These are phyloP conservation scores for Magnolia officinalis DNA, from an alignment of 164 flowering plant species.

Conservation along the genomic window DNA sequence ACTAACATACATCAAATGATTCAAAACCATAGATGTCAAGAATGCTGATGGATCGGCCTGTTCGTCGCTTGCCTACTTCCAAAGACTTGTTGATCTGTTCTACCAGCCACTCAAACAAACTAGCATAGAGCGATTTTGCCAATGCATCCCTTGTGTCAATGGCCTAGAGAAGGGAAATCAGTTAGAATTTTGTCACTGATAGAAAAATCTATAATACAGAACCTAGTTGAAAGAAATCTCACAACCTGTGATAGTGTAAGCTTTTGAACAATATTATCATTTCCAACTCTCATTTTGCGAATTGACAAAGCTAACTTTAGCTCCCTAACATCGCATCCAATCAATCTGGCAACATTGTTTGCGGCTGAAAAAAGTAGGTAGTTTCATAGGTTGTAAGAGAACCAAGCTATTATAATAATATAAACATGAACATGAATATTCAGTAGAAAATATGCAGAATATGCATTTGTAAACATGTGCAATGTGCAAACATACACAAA, in stretches of 20 bases:
- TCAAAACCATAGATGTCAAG: slow-evolving; percentile 99
- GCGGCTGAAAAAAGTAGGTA: slow-evolving; percentile 43
- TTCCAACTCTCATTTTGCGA: slow-evolving; percentile 90
- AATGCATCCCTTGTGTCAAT: slow-evolving; percentile 90
- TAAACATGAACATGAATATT: not conserved
- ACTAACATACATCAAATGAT: slow-evolving; percentile 74
- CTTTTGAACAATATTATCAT: slow-evolving; percentile 85
- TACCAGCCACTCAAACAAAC: slow-evolving; percentile 96
- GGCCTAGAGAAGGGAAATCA: slow-evolving; percentile 43
- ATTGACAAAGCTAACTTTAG: slow-evolving; percentile 78
- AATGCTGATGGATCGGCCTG: slow-evolving; percentile 95
- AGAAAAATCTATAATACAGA: not conserved
- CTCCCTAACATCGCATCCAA: slow-evolving; percentile 59
- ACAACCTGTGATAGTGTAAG: slow-evolving; percentile 84
- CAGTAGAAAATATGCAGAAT: not conserved
- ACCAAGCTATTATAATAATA: not conserved
- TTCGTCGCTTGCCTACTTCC: slow-evolving; percentile 85
- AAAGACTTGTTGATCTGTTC: slow-evolving; percentile 93
- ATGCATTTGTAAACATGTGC: no score
- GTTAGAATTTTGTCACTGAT: not conserved
- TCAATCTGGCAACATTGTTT: slow-evolving; percentile 59
- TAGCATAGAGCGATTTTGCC: slow-evolving; percentile 94
- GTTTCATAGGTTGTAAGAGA: not conserved
- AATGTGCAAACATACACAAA: no score
- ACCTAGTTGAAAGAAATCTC: not conserved